A percentile compares a stretch with the other conserved stretches of the same genome.
phyloP scores from a whole-genome alignment of 108 stramenopile species.

The Stephanodiscus triporus region DNA sequence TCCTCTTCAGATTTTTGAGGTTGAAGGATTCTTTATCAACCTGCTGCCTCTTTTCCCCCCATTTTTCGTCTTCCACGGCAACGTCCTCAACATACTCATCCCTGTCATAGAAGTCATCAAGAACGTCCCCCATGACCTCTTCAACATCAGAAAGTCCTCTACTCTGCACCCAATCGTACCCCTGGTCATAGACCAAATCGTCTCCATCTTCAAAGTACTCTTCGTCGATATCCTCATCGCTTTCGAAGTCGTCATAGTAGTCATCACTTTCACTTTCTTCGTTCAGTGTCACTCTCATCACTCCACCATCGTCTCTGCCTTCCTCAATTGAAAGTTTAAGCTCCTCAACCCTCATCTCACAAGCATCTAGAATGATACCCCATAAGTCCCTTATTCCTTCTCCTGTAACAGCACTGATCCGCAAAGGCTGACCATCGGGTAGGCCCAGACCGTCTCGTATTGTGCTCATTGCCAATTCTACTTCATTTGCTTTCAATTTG shows the following conservation, averaged over 20 bases:
- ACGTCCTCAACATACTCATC: conserved; percentile 41
- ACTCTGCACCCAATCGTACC: conserved; percentile 83
- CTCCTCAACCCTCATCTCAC: conserved; percentile 72
- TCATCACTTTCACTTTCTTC: conserved; percentile 30
- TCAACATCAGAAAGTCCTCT: conserved; percentile 42
- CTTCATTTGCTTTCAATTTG: conserved; percentile 69
- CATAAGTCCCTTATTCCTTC: conserved; percentile 76
- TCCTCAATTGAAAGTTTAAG: conserved; percentile 53
- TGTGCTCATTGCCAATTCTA: conserved; percentile 47
- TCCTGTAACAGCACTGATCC: conserved; percentile 75
- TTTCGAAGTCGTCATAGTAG: conserved; percentile 29
- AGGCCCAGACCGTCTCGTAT: conserved; percentile 72
- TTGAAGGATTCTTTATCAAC: conserved; percentile 53
- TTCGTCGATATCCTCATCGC: conserved; percentile 35
- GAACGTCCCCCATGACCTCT: conserved; percentile 2
- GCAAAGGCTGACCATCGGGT: conserved; percentile 80
- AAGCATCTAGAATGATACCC: conserved; percentile 83
- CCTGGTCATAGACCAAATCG: conserved; percentile 74
- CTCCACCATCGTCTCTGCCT: conserved; percentile 51
- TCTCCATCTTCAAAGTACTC: conserved; percentile 57
- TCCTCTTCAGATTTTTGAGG: conserved; percentile 58
- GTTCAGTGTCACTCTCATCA: conserved; percentile 29
- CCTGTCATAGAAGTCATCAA: conserved; percentile 39
- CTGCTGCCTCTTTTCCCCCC: conserved; percentile 36
- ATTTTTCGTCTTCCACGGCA: conserved; percentile 21